These are phyloP conservation scores for Aspergillus sp. DNA, from an alignment of 2,329 filamentous ascomycete species.

Conservation along the genomic window DNA sequence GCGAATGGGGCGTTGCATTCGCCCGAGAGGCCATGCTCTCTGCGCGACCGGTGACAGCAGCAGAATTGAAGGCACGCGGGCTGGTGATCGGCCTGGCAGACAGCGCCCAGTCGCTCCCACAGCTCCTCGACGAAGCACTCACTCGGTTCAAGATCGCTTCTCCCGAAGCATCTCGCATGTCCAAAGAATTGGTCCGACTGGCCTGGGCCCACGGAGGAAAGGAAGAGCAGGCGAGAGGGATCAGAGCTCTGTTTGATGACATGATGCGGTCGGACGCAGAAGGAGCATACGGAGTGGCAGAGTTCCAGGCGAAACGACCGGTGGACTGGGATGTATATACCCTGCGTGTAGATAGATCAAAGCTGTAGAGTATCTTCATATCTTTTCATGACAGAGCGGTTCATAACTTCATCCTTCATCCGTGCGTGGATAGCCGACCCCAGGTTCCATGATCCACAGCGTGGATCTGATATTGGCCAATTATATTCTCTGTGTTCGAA, in stretches of 20 bases:
- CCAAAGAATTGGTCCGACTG: constrained; percentile 34
- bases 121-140: background rate
- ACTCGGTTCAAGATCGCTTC: constrained; percentile 17
- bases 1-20: constrained; percentile 31
- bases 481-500: background rate
- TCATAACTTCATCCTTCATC: too few relatives aligned
- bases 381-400: too few relatives aligned
- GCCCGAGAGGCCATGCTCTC: constrained; percentile 41
- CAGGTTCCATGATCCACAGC: too few relatives aligned
- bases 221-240: constrained; percentile 18
- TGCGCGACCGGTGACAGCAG: constrained; percentile 27
- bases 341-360: constrained; percentile 2
- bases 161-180: constrained; percentile 32
- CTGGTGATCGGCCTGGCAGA: constrained; percentile 25
- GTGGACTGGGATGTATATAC: constrained; percentile 27
- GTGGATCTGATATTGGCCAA: background rate
- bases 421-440: too few relatives aligned
- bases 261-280: constrained; percentile 30
- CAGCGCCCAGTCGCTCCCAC: background rate
- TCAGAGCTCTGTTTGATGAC: constrained; percentile 26
- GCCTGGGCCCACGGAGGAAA: constrained; percentile 25
- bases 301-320: constrained; percentile 23
- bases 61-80: constrained; percentile 27
- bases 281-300: constrained; percentile 22
- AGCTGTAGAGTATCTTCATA: background rate